These are phyloP conservation scores for Entomortierella beljakovae DNA, from an alignment of 192 early-diverging fungal species.

Conservation along the genomic window DNA sequence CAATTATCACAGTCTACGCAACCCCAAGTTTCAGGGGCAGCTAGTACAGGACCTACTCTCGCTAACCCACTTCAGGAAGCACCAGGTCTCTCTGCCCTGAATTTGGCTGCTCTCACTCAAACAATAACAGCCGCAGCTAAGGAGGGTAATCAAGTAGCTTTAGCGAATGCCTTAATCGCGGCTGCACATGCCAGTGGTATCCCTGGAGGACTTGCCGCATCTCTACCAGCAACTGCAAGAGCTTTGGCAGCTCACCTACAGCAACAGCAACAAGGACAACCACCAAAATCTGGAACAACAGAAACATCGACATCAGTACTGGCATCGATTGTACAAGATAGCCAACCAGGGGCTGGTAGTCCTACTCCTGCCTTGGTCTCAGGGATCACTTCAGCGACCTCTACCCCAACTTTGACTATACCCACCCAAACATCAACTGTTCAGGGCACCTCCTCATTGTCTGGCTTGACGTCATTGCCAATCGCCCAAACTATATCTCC, in stretches of 20 bases:
- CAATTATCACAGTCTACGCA: neutral
- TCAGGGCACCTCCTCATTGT: slow-evolving; percentile 13
- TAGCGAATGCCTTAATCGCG: slow-evolving; percentile 39
- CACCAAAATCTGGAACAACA: neutral
- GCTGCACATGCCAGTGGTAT: slow-evolving; percentile 44
- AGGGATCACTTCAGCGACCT: neutral
- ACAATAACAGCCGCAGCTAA: slow-evolving; percentile 35
- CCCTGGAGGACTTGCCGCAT: slow-evolving; percentile 37
- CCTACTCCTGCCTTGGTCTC: neutral
- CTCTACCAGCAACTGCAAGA: slow-evolving; percentile 33
- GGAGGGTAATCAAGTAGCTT: slow-evolving; percentile 30
- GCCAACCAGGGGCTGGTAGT: neutral
- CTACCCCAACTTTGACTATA: slow-evolving; percentile 22
- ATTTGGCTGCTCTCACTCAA: slow-evolving; percentile 36
- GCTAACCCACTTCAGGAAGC: slow-evolving; percentile 8
- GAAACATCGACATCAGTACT: slow-evolving; percentile 5
- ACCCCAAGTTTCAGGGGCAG: neutral
- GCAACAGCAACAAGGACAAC: slow-evolving; percentile 21
- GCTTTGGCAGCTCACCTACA: slow-evolving; percentile 37
- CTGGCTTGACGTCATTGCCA: neutral
- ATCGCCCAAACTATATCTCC: neutral
- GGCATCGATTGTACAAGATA: slow-evolving; percentile 13
- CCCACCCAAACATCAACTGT: slow-evolving; percentile 16
- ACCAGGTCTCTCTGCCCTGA: slow-evolving; percentile 24
- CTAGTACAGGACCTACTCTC: neutral